A percentile compares a stretch with the other conserved stretches of the same genome.
These are phyloP conservation scores for Cladophialophora yegresii DNA, from an alignment of 2,329 filamentous ascomycete genomes.

Conservation along the genomic window DNA sequence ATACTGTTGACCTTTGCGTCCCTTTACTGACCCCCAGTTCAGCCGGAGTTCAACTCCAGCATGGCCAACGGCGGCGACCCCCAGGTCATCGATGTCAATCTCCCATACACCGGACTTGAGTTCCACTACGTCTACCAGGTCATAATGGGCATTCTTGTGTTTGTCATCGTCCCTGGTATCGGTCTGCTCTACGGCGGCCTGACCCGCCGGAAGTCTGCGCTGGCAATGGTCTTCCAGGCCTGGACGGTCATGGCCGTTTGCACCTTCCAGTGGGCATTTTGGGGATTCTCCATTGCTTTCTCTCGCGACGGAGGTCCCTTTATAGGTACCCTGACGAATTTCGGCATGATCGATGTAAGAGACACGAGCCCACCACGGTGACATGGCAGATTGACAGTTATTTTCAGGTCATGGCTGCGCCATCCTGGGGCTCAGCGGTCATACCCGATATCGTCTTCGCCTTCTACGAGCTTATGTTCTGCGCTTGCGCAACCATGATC, in stretches of 20 bases:
- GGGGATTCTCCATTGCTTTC: constrained; percentile 66
- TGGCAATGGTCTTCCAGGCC: constrained; percentile 64
- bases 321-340: constrained; percentile 64
- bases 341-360: constrained; percentile 62
- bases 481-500: constrained; percentile 58
- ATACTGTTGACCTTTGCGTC: neutral
- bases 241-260: constrained; percentile 57
- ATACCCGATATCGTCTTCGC: constrained; percentile 68
- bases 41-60: constrained; percentile 41
- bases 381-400: constrained; percentile 1
- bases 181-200: constrained; percentile 66
- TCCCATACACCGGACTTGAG: constrained; percentile 60
- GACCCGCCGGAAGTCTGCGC: constrained; percentile 62
- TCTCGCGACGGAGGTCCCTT: constrained; percentile 62
- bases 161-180: constrained; percentile 67
- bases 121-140: constrained; percentile 64
- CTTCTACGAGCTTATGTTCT: constrained; percentile 67
- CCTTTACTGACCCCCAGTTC: constrained; percentile 1
- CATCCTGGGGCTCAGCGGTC: constrained; percentile 58
- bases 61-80: constrained; percentile 59
- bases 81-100: constrained; percentile 57
- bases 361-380: constrained; percentile 48
- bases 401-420: constrained; percentile 49
- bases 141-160: constrained; percentile 63
- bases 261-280: constrained; percentile 62